These are phyloP conservation scores for Neurospora intermedia DNA, from an alignment of 495 filamentous ascomycete genomes.

Conservation along the genomic window DNA sequence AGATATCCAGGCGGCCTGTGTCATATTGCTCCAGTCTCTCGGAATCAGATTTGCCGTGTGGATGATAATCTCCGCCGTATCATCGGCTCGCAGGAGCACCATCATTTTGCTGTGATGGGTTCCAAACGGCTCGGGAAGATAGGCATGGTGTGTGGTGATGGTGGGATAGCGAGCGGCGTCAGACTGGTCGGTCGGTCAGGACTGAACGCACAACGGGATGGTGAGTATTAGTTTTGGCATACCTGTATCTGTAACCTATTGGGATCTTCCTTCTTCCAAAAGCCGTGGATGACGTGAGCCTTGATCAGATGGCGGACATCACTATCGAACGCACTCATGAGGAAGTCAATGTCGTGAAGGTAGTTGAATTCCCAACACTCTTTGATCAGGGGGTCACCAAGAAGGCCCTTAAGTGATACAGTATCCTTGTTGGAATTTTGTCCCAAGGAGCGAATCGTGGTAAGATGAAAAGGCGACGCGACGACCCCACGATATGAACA, in stretches of 20 bases:
- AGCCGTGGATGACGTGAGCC: slow-evolving; percentile 76
- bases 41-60: slow-evolving; percentile 86
- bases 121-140: slow-evolving; percentile 78
- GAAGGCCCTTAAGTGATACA: slow-evolving; percentile 56
- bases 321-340: slow-evolving; percentile 50
- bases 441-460: slow-evolving; percentile 55
- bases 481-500: background rate
- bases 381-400: slow-evolving; percentile 70
- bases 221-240: slow-evolving; percentile 8
- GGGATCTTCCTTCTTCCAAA: slow-evolving; percentile 66
- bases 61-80: slow-evolving; percentile 68
- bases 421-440: slow-evolving; percentile 53
- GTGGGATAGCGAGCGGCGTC: slow-evolving; percentile 51
- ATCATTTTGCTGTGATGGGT: slow-evolving; percentile 82
- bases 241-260: slow-evolving; percentile 53
- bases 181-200: background rate
- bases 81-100: slow-evolving; percentile 66
- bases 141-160: slow-evolving; percentile 60
- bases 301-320: slow-evolving; percentile 55
- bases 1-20: slow-evolving; percentile 73
- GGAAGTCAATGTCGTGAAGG: slow-evolving; percentile 70
- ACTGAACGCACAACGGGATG: background rate
- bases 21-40: slow-evolving; percentile 81
- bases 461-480: slow-evolving; percentile 65
- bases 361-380: slow-evolving; percentile 92